Evolutionary conservation across 1,139 yeast genomes (phyloP).

Genomic region (Geotrichum histeridarum): DNA sequence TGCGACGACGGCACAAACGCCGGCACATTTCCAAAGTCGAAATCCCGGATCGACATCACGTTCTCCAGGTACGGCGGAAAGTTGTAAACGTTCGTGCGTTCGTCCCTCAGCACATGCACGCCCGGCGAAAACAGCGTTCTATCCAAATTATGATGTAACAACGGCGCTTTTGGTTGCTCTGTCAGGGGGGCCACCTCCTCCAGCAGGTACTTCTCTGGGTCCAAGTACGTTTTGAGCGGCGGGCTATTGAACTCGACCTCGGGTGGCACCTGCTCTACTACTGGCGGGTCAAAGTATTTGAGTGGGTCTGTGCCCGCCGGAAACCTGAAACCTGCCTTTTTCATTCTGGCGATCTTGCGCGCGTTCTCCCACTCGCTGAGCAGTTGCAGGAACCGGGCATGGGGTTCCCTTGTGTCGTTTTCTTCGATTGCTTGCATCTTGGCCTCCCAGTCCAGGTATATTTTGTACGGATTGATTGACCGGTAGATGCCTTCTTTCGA

Average conservation of each 20-base stretch:
- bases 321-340: slow-evolving; percentile 2
- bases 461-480: neutral
- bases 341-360: slow-evolving; percentile 7
- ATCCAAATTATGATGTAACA: slow-evolving; percentile 58
- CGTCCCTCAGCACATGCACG: slow-evolving; percentile 72
- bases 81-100: slow-evolving; percentile 67
- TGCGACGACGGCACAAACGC: slow-evolving; percentile 63
- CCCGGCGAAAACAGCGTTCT: slow-evolving; percentile 77
- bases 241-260: neutral
- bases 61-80: slow-evolving; percentile 58
- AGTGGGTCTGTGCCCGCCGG: neutral
- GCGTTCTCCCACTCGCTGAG: slow-evolving; percentile 4
- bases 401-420: slow-evolving; percentile 6
- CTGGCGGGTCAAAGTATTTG: neutral
- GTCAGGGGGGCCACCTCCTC: slow-evolving; percentile 1
- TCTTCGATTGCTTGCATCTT: slow-evolving; percentile 6
- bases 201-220: slow-evolving; percentile 4
- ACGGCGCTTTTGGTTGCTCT: slow-evolving; percentile 39
- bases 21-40: slow-evolving; percentile 56
- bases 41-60: slow-evolving; percentile 61
- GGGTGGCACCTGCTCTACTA: neutral
- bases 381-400: neutral
- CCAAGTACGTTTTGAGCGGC: neutral
- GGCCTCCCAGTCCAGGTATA: slow-evolving; percentile 10
- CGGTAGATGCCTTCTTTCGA: neutral